Percentiles rank a stretch among this genome's conserved stretches.
Conservation (phyloP, 345 rosid species). For the Eucalyptus guilfoylei region DNA sequence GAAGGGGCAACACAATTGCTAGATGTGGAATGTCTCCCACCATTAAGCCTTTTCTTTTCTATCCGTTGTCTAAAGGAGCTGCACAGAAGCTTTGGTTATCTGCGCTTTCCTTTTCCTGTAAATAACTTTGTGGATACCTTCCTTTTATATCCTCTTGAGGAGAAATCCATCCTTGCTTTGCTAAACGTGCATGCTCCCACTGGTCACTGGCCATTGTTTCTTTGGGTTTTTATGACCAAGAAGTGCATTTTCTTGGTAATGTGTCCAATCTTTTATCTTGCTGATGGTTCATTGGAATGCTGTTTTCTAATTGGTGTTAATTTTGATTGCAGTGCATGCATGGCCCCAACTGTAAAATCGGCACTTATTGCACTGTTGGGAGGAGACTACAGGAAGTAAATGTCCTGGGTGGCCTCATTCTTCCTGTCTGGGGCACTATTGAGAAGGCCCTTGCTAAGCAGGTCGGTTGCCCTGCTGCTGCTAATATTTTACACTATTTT, state of each 20-base stretch:
- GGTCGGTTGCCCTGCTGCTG: conserved; percentile 15
- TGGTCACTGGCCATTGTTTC: background rate
- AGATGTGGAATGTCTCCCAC: background rate
- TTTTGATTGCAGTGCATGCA: conserved; percentile 81
- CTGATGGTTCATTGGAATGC: background rate
- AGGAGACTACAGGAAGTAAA: conserved; percentile 88
- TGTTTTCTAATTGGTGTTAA: background rate
- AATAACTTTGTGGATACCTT: background rate
- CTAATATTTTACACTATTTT: background rate
- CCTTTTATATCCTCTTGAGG: background rate
- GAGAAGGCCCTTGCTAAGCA: conserved; percentile 96
- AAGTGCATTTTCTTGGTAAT: background rate
- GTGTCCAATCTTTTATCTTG: background rate
- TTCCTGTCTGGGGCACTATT: conserved; percentile 97
- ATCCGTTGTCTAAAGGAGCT: background rate
- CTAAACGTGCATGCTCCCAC: background rate
- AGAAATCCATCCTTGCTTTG: background rate
- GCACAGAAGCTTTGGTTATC: background rate
- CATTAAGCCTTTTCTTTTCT: background rate
- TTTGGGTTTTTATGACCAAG: background rate
- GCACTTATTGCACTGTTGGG: conserved; percentile 92
- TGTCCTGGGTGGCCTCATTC: conserved; percentile 93
- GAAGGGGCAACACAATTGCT: background rate
- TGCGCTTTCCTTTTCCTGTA: background rate
- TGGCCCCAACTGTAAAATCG: conserved; percentile 90